Conservation (phyloP, 2,329 filamentous ascomycete species). For the Cladophialophora immunda region DNA sequence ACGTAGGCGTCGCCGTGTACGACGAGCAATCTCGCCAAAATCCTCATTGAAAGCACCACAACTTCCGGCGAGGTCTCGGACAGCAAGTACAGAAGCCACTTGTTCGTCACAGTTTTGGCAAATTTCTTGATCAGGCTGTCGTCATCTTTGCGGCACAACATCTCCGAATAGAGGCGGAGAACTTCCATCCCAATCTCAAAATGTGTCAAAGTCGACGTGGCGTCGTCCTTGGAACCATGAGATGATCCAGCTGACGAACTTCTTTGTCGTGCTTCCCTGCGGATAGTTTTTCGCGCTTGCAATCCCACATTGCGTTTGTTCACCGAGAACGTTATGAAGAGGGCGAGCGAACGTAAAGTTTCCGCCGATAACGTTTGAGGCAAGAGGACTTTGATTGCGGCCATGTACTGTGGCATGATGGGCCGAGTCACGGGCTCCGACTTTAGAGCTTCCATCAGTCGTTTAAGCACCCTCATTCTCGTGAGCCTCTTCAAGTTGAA, state of each 20-base stretch:
- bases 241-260: constrained; percentile 41
- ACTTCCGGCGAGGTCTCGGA: constrained; percentile 86
- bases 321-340: constrained; percentile 93
- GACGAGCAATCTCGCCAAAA: constrained; percentile 84
- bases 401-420: constrained; percentile 77
- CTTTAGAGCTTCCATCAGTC: constrained; percentile 88
- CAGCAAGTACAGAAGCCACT: constrained; percentile 93
- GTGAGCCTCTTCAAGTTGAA: constrained; percentile 89
- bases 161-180: constrained; percentile 76
- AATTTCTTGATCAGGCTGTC: constrained; percentile 80
- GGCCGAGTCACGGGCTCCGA: constrained; percentile 78
- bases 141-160: constrained; percentile 79
- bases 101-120: constrained; percentile 92
- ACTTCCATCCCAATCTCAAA: constrained; percentile 79
- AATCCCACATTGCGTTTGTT: constrained; percentile 67
- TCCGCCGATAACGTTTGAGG: constrained; percentile 83
- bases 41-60: constrained; percentile 80
- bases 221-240: constrained; percentile 44
- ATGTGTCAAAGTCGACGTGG: constrained; percentile 55
- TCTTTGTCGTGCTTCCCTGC: constrained; percentile 43
- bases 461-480: constrained; percentile 91
- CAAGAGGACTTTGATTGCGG: constrained; percentile 80
- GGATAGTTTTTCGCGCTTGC: constrained; percentile 56
- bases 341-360: constrained; percentile 82
- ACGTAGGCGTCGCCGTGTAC: constrained; percentile 82